Conservation (phyloP, 257 asterid species). For the Sherardia arvensis region DNA sequence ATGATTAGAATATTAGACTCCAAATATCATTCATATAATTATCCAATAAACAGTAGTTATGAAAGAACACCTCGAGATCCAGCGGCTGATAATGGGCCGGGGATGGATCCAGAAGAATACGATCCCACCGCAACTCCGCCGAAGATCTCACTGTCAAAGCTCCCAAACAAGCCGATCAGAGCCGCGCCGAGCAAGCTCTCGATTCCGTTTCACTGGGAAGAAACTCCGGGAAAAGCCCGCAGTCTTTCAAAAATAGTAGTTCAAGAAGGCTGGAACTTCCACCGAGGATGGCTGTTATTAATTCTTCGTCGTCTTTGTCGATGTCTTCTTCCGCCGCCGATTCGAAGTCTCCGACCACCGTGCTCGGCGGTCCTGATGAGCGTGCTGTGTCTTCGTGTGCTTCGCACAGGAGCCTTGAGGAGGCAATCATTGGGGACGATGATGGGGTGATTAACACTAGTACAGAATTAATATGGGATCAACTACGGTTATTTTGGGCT, state of each 20-base stretch:
- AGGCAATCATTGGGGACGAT: constrained; percentile 8
- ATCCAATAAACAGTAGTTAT: too few relatives aligned
- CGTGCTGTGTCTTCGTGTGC: constrained; percentile 19
- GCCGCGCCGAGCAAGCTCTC: constrained; percentile 43
- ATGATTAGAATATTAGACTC: too few relatives aligned
- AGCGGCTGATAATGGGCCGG: too few relatives aligned
- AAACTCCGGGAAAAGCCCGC: constrained; percentile 60
- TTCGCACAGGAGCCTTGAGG: constrained; percentile 10
- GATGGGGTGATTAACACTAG: background rate
- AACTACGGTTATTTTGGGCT: too few relatives aligned
- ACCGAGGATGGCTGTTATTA: constrained; percentile 37
- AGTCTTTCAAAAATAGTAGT: constrained; percentile 5
- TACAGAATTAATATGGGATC: too few relatives aligned
- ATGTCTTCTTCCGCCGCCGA: background rate
- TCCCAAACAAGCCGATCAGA: constrained; percentile 39
- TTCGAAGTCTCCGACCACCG: constrained; percentile 46
- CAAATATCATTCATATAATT: too few relatives aligned
- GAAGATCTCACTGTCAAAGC: constrained; percentile 42
- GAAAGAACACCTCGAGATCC: too few relatives aligned
- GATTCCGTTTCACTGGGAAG: constrained; percentile 80
- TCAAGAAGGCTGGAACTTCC: constrained; percentile 55
- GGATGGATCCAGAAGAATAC: constrained; percentile 13
- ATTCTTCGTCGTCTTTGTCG: background rate
- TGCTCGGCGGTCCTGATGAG: constrained; percentile 48
- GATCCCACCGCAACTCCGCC: constrained; percentile 47